Conservation (phyloP, 345 rosid species). For the Euphorbia lathyris region DNA sequence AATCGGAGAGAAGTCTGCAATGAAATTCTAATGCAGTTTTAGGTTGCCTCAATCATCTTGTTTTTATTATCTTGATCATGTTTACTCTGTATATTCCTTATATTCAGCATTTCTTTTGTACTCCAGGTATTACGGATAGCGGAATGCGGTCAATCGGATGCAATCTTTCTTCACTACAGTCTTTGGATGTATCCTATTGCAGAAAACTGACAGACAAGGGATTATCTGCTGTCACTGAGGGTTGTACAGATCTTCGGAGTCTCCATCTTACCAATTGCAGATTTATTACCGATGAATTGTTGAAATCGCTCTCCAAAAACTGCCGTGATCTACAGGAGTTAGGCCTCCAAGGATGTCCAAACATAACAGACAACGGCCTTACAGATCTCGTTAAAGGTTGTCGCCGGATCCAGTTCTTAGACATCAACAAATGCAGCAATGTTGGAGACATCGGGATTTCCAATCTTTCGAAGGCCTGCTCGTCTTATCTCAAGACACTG, state of each 20-base stretch:
- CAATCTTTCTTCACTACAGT: constrained; percentile 66
- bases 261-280: constrained; percentile 76
- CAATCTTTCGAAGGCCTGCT: constrained; percentile 59
- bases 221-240: constrained; percentile 64
- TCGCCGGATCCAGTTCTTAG: constrained; percentile 51
- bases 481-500: constrained; percentile 60
- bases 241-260: constrained; percentile 58
- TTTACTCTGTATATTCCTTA: constrained; percentile 4
- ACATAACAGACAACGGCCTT: constrained; percentile 64
- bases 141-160: constrained; percentile 68
- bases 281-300: constrained; percentile 48
- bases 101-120: neutral
- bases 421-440: constrained; percentile 75
- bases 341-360: constrained; percentile 75
- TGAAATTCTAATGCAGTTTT: neutral
- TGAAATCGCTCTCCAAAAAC: constrained; percentile 52
- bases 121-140: constrained; percentile 72
- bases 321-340: constrained; percentile 59
- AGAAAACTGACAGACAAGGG: constrained; percentile 87
- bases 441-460: constrained; percentile 72
- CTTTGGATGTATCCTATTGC: constrained; percentile 81
- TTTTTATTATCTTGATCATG: neutral
- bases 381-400: constrained; percentile 68
- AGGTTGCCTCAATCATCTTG: neutral
- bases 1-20: neutral